phyloP scores from a whole-genome alignment of 441 rosid species.

The Brassica balearica region DNA sequence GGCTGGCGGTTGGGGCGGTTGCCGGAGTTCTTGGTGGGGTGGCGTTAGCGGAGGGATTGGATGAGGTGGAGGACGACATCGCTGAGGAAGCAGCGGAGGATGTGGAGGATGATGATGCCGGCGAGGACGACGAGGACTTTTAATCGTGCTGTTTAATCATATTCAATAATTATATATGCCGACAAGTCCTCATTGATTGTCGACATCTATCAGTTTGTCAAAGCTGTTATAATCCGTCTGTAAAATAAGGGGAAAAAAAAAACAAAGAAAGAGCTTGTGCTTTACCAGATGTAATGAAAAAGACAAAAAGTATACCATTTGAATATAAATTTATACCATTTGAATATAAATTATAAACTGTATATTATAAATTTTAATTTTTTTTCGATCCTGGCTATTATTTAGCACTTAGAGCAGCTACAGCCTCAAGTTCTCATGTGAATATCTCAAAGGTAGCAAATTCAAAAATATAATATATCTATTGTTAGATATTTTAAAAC shows the following conservation, averaged over 20 bases:
- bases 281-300: not conserved
- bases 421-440: too few relatives aligned
- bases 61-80: slow-evolving; percentile 67
- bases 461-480: too few relatives aligned
- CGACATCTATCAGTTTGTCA: not conserved
- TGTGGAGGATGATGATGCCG: slow-evolving; percentile 63
- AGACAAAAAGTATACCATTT: too few relatives aligned
- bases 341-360: too few relatives aligned
- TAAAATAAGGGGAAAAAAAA: not conserved
- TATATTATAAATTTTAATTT: too few relatives aligned
- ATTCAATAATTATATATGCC: not conserved
- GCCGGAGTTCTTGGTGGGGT: slow-evolving; percentile 81
- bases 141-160: not conserved
- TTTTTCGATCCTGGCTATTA: too few relatives aligned
- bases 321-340: too few relatives aligned
- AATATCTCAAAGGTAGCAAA: too few relatives aligned
- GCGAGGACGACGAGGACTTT: slow-evolving; percentile 40
- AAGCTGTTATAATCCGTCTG: not conserved
- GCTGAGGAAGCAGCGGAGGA: slow-evolving; percentile 67
- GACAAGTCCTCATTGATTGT: not conserved
- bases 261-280: not conserved
- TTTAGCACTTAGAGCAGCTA: too few relatives aligned
- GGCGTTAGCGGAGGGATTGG: slow-evolving; percentile 68
- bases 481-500: too few relatives aligned
- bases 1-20: slow-evolving; percentile 81